phyloP scores from a whole-genome alignment of 805 yeast genomes.

The Saccharomycopsis oosterbeekiorum region DNA sequence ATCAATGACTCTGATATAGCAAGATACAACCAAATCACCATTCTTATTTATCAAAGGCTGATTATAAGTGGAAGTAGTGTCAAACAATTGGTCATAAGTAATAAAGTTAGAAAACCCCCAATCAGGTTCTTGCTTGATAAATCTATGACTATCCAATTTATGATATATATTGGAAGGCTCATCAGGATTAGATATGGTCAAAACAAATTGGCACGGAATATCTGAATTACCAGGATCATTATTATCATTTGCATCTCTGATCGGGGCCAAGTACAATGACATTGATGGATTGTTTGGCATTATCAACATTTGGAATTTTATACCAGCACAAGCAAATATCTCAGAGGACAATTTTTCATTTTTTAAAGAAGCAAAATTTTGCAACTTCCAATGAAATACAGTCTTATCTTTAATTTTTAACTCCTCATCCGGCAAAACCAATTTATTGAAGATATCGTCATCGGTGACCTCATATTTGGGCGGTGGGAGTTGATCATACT shows the following conservation, averaged over 20 bases:
- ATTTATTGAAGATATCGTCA: not conserved
- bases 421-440: not conserved
- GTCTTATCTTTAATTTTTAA: slow-evolving; percentile 21
- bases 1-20: slow-evolving; percentile 62
- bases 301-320: slow-evolving; percentile 58
- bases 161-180: slow-evolving; percentile 51
- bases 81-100: slow-evolving; percentile 40
- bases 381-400: slow-evolving; percentile 32
- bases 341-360: slow-evolving; percentile 30
- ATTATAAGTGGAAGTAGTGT: slow-evolving; percentile 24
- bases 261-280: slow-evolving; percentile 66
- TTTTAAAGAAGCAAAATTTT: slow-evolving; percentile 23
- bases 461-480: not conserved
- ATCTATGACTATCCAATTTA: slow-evolving; percentile 69
- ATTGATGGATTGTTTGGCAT: slow-evolving; percentile 61
- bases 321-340: slow-evolving; percentile 47
- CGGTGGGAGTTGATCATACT: not conserved
- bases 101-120: slow-evolving; percentile 91
- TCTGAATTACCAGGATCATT: slow-evolving; percentile 24
- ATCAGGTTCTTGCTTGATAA: slow-evolving; percentile 65
- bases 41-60: slow-evolving; percentile 36
- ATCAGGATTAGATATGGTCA: slow-evolving; percentile 74
- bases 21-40: slow-evolving; percentile 60
- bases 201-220: slow-evolving; percentile 62
- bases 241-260: slow-evolving; percentile 28